phyloP scores from a whole-genome alignment of 1,139 yeast genomes.

The Tardiomyces digboiensis region DNA sequence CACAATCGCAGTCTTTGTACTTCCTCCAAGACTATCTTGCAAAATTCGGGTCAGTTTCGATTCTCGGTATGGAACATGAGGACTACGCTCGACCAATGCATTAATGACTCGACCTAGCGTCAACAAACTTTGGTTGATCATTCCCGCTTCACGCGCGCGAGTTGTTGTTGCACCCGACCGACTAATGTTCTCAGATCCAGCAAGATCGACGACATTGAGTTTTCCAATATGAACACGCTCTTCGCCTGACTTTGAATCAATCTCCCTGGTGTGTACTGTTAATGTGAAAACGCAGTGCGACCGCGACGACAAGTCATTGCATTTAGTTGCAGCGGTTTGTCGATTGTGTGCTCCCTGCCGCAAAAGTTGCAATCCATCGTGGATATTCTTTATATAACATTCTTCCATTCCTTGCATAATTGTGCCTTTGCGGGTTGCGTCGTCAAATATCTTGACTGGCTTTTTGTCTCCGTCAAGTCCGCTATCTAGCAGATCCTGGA shows the following conservation, averaged over 20 bases:
- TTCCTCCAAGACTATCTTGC: conserved; percentile 80
- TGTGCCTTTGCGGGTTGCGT: conserved; percentile 27
- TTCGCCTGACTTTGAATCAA: conserved; percentile 24
- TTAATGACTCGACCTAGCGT: conserved; percentile 83
- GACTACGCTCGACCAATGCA: conserved; percentile 43
- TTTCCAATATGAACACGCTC: conserved; percentile 36
- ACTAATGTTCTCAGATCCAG: conserved; percentile 78
- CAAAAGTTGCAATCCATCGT: conserved; percentile 35
- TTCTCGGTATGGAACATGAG: conserved; percentile 81
- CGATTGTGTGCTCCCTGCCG: conserved; percentile 44
- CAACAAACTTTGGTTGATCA: conserved; percentile 69
- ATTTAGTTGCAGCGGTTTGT: conserved; percentile 56
- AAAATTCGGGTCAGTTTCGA: conserved; percentile 70
- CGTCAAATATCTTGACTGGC: conserved; percentile 36
- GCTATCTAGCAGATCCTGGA: conserved; percentile 43
- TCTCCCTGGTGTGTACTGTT: conserved; percentile 33
- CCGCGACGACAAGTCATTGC: conserved; percentile 39
- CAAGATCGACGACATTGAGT: conserved; percentile 76
- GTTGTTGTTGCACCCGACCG: conserved; percentile 73
- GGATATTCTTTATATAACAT: conserved; percentile 30
- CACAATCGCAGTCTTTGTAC: conserved; percentile 67
- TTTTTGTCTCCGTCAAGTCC: not conserved
- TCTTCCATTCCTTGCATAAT: conserved; percentile 43
- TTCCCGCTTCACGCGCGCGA: conserved; percentile 75
- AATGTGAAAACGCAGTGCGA: conserved; percentile 71